Percentiles rank a stretch among this genome's conserved stretches.
These are phyloP conservation scores for Violaceomyces palustris DNA, from an alignment of 1,284 basidiomycete genomes.

Conservation along the genomic window DNA sequence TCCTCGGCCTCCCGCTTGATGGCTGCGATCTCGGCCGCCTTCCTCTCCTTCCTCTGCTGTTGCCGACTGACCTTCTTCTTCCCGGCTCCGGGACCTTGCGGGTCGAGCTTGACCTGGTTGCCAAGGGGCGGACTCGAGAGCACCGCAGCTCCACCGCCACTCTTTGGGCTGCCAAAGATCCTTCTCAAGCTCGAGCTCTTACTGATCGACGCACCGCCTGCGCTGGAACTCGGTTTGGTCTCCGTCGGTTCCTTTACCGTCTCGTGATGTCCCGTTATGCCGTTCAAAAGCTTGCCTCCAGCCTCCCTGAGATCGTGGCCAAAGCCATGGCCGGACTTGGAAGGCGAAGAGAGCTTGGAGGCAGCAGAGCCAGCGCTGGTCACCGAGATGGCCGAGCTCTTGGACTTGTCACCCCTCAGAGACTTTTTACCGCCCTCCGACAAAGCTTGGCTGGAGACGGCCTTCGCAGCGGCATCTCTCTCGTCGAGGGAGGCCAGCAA, in stretches of 20 bases:
- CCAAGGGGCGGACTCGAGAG: not conserved
- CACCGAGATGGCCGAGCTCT: not conserved
- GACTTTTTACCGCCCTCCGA: no score
- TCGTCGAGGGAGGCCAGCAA: slow-evolving; percentile 37
- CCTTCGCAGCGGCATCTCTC: slow-evolving; percentile 21
- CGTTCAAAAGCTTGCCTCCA: slow-evolving; percentile 27
- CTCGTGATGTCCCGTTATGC: slow-evolving; percentile 7
- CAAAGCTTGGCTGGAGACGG: no score
- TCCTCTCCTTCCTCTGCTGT: slow-evolving; percentile 34
- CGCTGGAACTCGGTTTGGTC: not conserved
- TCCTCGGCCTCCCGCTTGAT: slow-evolving; percentile 29
- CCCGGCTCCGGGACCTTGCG: not conserved
- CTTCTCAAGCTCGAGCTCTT: slow-evolving; percentile 16
- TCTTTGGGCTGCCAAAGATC: slow-evolving; percentile 20
- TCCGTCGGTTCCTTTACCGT: not conserved
- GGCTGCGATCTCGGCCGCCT: slow-evolving; percentile 34
- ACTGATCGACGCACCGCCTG: not conserved
- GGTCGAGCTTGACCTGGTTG: not conserved
- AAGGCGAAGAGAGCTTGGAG: not conserved
- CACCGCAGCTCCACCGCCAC: no score
- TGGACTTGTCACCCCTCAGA: no score
- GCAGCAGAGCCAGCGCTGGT: not conserved
- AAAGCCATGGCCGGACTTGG: not conserved
- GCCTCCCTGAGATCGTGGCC: slow-evolving; percentile 14
- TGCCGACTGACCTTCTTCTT: slow-evolving; percentile 29